A percentile compares a stretch with the other conserved stretches of the same genome.
These are phyloP conservation scores for Lojkania enalia DNA, from an alignment of 2,329 filamentous ascomycete species.

Conservation along the genomic window DNA sequence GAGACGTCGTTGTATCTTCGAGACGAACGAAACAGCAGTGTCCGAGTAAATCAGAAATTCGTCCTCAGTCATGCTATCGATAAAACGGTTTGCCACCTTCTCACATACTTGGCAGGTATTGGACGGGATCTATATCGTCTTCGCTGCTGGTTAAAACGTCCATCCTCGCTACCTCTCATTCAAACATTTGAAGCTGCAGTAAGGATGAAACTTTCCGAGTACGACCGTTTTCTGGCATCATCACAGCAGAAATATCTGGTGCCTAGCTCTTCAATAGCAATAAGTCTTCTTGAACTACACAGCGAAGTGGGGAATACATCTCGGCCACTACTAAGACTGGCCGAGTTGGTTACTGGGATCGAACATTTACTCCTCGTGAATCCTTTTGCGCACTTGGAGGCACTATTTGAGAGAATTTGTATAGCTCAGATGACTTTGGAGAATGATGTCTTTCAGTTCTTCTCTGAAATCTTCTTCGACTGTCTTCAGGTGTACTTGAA, in stretches of 20 bases:
- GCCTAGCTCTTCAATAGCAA: constrained; percentile 56
- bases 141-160: constrained; percentile 51
- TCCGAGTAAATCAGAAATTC: constrained; percentile 44
- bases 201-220: constrained; percentile 57
- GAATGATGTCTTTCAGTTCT: constrained; percentile 61
- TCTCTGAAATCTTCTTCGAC: constrained; percentile 73
- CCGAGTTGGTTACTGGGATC: constrained; percentile 63
- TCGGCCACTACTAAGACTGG: constrained; percentile 62
- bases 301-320: constrained; percentile 60
- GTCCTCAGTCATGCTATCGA: constrained; percentile 44
- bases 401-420: constrained; percentile 72
- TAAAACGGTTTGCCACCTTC: constrained; percentile 40
- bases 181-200: constrained; percentile 73
- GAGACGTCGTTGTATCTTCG: constrained; percentile 69
- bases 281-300: constrained; percentile 69
- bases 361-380: constrained; percentile 45
- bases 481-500: constrained; percentile 82
- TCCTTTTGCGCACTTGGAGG: constrained; percentile 76
- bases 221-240: constrained; percentile 62
- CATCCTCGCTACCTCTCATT: constrained; percentile 48
- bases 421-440: constrained; percentile 72
- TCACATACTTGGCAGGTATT: constrained; percentile 52
- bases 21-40: constrained; percentile 34
- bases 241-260: constrained; percentile 65
- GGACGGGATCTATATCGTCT: constrained; percentile 54